Base-by-base conservation (phyloP, 116 monocot species). In the Trichopus zeylanicus region DNA sequence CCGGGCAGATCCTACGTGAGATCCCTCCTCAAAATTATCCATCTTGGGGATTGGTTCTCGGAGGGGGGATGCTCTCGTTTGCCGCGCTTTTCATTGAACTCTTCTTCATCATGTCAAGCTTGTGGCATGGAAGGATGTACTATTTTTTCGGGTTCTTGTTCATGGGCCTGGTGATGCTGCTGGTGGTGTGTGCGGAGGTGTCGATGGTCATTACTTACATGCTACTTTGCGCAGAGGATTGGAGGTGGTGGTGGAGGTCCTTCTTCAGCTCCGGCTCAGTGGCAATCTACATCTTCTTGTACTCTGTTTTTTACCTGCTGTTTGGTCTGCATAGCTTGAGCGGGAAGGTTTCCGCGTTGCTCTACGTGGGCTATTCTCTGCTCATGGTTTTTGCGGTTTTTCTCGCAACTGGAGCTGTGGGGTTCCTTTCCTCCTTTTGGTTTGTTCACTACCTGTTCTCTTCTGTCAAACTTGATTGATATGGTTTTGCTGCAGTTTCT, bases 161-260 rank as follows among this genome's bases (percentile, higher is more conserved):
- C 26, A 24, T 39, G 24, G 59, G 38, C 2, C 18, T 59, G 16
- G 22, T 42, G 5, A 4, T 59, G 2, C 21, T 59, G 59, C 25
- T 59, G 13, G 3, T 59, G 5, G 59, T 59, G 4, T 59, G 59
- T 16, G 59, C 59, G 1, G 59, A 59, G 24, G 38, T 59, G 20
- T 59, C 39, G 2, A 1, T 59, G 23, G 59, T 59, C 5, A 7
- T 39, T 1, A 39, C 38, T 12, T 59, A 59, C 38, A 25, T 59
- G 12, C 23, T 39, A 7, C 24, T 59, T 7, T 38, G 59, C 25
- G 59, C 24, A 0, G 39, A 75, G 59, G 70, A 70, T 29, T 70
- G 70, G 70, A 20, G 48, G 48, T 63, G 63, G 63, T 70, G 62
- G 70, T 70, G 70, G 70, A 56, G 51, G 12, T 47, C 70, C 0